Conservation (phyloP, 2,329 filamentous ascomycete species). For the Nakataea oryzae region DNA sequence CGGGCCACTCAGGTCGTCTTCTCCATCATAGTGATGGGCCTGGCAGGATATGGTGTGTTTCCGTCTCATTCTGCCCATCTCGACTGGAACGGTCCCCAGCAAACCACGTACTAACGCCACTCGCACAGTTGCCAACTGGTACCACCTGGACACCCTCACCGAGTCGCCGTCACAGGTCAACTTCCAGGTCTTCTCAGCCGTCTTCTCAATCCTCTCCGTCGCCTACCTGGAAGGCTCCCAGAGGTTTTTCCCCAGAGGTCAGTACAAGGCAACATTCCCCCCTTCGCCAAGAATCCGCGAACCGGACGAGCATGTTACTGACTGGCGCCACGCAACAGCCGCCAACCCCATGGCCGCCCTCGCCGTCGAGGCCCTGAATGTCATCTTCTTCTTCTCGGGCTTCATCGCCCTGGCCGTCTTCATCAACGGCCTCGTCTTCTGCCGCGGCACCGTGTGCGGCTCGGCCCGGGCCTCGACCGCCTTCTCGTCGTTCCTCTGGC, state of each 20-base stretch:
- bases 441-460: constrained; percentile 44
- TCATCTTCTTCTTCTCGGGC: constrained; percentile 47
- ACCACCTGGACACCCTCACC: constrained; percentile 41
- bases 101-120: constrained; percentile 9
- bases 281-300: neutral
- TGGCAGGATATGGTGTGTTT: constrained; percentile 36
- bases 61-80: too few species aligned
- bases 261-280: constrained; percentile 5
- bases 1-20: constrained; percentile 17
- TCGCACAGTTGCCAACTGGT: constrained; percentile 47
- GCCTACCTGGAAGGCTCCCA: constrained; percentile 40
- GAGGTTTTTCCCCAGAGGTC: constrained; percentile 31
- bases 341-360: constrained; percentile 39
- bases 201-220: constrained; percentile 44
- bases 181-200: constrained; percentile 44
- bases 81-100: too few species aligned
- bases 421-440: constrained; percentile 44
- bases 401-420: constrained; percentile 49
- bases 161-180: constrained; percentile 44
- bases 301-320: too few species aligned
- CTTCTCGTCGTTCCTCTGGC: constrained; percentile 41
- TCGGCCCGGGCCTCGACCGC: constrained; percentile 43
- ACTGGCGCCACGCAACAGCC: constrained; percentile 15
- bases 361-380: constrained; percentile 38
- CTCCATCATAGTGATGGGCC: constrained; percentile 32